These are phyloP conservation scores for Kuraishia molischiana DNA, from an alignment of 805 yeast genomes.

Conservation along the genomic window DNA sequence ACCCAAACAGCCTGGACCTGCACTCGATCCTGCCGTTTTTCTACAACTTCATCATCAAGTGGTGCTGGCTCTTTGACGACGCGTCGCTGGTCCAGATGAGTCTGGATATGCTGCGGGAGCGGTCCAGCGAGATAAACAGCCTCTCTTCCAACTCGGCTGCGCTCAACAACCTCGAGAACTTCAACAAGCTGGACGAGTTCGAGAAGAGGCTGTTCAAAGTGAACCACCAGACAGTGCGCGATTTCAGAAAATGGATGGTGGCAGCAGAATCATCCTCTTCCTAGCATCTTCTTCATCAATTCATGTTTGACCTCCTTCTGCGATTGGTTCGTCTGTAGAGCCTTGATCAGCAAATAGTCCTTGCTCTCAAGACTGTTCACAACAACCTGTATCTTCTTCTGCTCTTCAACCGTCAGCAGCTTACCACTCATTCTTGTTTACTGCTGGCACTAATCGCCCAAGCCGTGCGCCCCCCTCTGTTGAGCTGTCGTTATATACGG, in stretches of 20 bases:
- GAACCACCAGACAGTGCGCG: constrained; percentile 41
- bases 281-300: not conserved
- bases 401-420: not conserved
- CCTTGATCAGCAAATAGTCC: not conserved
- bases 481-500: too few species aligned
- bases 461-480: too few species aligned
- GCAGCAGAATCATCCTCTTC: not conserved
- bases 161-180: constrained; percentile 31
- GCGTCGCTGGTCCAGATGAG: constrained; percentile 41
- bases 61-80: constrained; percentile 70
- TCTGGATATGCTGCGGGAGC: constrained; percentile 41
- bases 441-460: too few species aligned
- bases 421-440: too few species aligned
- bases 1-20: constrained; percentile 55
- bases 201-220: constrained; percentile 52
- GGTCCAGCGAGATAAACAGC: constrained; percentile 68
- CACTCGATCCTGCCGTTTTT: constrained; percentile 58
- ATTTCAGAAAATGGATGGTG: constrained; percentile 31
- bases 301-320: not conserved
- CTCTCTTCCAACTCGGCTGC: constrained; percentile 23
- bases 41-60: constrained; percentile 60
- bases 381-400: not conserved
- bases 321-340: not conserved
- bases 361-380: not conserved
- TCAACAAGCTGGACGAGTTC: constrained; percentile 64